Percentiles rank a stretch among this genome's conserved stretches.
Conservation (phyloP, 2,329 filamentous ascomycete species). For the Uncinocarpus reesii region DNA sequence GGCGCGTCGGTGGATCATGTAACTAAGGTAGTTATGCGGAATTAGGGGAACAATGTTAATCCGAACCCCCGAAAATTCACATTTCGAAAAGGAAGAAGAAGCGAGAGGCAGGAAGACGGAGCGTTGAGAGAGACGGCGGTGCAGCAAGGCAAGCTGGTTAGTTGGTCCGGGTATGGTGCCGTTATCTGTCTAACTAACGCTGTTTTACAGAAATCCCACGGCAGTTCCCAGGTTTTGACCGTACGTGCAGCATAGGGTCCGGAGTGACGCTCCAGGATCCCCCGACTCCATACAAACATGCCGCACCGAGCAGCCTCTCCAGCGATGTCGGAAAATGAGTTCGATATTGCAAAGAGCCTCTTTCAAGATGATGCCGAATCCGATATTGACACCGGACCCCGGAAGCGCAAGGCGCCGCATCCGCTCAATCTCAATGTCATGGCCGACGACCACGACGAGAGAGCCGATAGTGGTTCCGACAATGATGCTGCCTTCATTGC, state of each 20-base stretch:
- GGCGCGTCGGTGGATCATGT: too few species aligned
- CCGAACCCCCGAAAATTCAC: not conserved
- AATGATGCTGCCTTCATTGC: conserved; percentile 85
- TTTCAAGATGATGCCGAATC: conserved; percentile 52
- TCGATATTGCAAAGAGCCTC: conserved; percentile 75
- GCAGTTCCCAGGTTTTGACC: too few species aligned
- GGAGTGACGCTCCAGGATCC: conserved; percentile 4
- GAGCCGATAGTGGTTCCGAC: conserved; percentile 47
- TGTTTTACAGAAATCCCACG: too few species aligned
- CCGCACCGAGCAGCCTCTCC: conserved; percentile 65
- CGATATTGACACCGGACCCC: conserved; percentile 31
- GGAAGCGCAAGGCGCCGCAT: conserved; percentile 36
- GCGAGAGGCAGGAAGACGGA: too few species aligned
- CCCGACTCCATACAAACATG: conserved; percentile 42
- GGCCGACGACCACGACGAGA: conserved; percentile 41
- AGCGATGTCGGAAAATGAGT: conserved; percentile 74
- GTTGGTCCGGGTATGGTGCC: too few species aligned
- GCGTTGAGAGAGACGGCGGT: too few species aligned
- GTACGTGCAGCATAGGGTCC: too few species aligned
- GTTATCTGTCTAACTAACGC: too few species aligned
- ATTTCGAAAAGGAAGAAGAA: not conserved
- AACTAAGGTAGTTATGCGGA: too few species aligned
- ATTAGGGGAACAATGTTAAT: not conserved
- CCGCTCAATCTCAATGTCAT: conserved; percentile 44
- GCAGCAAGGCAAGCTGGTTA: too few species aligned